phyloP scores from a whole-genome alignment of 306 rosid genomes.

The Abrus pulchellus region DNA sequence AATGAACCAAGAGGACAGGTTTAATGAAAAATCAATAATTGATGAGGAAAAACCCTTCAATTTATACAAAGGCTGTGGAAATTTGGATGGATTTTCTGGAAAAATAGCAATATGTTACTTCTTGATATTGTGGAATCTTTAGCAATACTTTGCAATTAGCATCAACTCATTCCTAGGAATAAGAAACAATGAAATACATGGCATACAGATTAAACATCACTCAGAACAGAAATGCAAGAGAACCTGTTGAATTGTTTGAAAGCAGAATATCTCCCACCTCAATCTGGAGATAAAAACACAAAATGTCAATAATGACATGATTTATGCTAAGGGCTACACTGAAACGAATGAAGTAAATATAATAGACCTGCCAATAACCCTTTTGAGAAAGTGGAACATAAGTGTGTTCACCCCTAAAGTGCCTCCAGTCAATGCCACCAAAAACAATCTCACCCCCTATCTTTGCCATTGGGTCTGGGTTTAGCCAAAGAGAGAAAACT shows the following conservation, averaged over 20 bases:
- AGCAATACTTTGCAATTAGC: neutral
- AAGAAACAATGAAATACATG: neutral
- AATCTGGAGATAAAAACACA: constrained; percentile 41
- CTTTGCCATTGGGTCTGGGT: constrained; percentile 50
- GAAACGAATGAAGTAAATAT: neutral
- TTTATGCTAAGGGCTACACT: constrained; percentile 21
- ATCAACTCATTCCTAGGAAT: neutral
- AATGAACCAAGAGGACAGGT: too few relatives aligned
- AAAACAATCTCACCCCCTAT: constrained; percentile 64
- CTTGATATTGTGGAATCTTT: neutral
- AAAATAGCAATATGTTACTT: too few relatives aligned
- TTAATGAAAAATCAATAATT: too few relatives aligned
- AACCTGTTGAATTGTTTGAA: constrained; percentile 47
- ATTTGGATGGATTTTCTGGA: too few relatives aligned
- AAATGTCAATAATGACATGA: constrained; percentile 33
- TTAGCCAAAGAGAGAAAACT: constrained; percentile 58
- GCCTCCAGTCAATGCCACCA: constrained; percentile 64
- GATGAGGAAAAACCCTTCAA: too few relatives aligned
- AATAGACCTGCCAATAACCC: constrained; percentile 91
- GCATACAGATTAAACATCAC: constrained; percentile 11
- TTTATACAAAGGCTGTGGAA: too few relatives aligned
- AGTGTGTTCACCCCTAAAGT: constrained; percentile 79
- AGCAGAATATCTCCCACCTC: constrained; percentile 43
- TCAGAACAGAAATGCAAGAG: constrained; percentile 10
- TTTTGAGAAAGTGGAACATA: constrained; percentile 81